Evolutionary conservation across 2,329 filamentous ascomycete species (phyloP).

Genomic region (Diaporthe sp.): DNA sequence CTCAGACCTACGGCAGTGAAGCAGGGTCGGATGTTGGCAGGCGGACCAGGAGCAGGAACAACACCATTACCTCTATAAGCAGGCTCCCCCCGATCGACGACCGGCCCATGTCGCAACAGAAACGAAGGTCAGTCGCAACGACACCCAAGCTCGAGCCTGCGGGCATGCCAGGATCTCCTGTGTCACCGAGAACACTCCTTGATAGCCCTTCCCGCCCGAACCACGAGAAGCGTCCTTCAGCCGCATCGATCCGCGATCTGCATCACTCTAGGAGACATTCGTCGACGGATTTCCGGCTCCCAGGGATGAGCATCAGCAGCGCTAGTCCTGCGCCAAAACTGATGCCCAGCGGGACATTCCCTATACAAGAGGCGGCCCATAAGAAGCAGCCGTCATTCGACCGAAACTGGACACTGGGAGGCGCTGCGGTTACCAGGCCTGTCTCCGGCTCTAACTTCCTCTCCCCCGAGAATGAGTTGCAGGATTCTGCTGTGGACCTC

Average conservation of each 20-base stretch:
- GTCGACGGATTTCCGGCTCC: conserved; percentile 77
- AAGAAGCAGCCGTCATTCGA: conserved; percentile 78
- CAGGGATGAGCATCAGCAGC: conserved; percentile 45
- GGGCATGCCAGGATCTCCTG: conserved; percentile 52
- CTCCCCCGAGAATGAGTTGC: conserved; percentile 57
- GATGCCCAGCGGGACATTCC: conserved; percentile 54
- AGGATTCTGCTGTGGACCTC: conserved; percentile 68
- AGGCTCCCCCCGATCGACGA: conserved; percentile 54
- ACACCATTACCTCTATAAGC: conserved; percentile 62
- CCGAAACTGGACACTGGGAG: conserved; percentile 74
- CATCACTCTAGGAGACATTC: conserved; percentile 86
- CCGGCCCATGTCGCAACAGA: conserved; percentile 58
- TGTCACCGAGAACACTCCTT: conserved; percentile 49
- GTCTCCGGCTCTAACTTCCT: conserved; percentile 53
- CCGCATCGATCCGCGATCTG: conserved; percentile 83
- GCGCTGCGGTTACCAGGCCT: conserved; percentile 47
- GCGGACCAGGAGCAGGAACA: conserved; percentile 65
- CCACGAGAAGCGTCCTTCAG: conserved; percentile 75
- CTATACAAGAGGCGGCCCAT: conserved; percentile 55
- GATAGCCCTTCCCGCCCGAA: conserved; percentile 59
- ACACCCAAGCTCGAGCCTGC: conserved; percentile 57
- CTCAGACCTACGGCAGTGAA: conserved; percentile 68
- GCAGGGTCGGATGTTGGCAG: conserved; percentile 64
- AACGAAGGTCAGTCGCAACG: conserved; percentile 60
- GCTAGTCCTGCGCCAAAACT: conserved; percentile 54